These are phyloP conservation scores for Phlebiopsis flavidoalba DNA, from an alignment of 768 basidiomycete genomes.

Conservation along the genomic window DNA sequence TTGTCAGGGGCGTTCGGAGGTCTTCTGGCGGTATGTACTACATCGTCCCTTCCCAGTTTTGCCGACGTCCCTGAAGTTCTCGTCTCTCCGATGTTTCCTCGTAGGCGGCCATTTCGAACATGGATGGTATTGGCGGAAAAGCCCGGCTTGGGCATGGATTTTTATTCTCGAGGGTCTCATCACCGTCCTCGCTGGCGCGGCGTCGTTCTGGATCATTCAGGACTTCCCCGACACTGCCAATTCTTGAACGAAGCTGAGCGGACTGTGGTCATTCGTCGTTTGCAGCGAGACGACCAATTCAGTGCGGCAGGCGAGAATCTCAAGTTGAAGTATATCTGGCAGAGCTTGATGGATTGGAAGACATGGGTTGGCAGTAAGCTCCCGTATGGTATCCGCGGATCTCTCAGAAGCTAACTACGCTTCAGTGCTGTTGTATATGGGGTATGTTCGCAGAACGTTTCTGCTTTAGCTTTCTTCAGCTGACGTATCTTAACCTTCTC, in stretches of 20 bases:
- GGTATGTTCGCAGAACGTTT: neutral
- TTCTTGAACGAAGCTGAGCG: conserved; percentile 72
- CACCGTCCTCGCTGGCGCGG: conserved; percentile 59
- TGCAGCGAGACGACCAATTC: conserved; percentile 65
- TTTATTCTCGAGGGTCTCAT: conserved; percentile 70
- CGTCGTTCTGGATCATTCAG: conserved; percentile 74
- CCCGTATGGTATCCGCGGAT: neutral
- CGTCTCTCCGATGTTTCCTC: neutral
- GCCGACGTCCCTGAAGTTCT: neutral
- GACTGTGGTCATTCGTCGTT: conserved; percentile 56
- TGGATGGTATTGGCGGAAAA: conserved; percentile 69
- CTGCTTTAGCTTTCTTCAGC: neutral
- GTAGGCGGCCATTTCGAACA: conserved; percentile 59
- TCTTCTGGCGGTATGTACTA: conserved; percentile 53
- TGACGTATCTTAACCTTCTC: neutral
- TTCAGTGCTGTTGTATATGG: conserved; percentile 16
- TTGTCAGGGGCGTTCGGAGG: conserved; percentile 76
- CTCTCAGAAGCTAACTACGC: neutral
- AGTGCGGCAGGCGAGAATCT: conserved; percentile 68
- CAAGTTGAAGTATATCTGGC: conserved; percentile 49
- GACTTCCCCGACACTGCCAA: conserved; percentile 82
- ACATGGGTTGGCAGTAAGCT: conserved; percentile 47
- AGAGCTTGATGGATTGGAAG: conserved; percentile 67
- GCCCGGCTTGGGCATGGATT: conserved; percentile 65
- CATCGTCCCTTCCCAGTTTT: neutral